A percentile compares a stretch with the other conserved stretches of the same genome.
Conservation (phyloP, 1,284 basidiomycete species). For the Volvariella surrecta region DNA sequence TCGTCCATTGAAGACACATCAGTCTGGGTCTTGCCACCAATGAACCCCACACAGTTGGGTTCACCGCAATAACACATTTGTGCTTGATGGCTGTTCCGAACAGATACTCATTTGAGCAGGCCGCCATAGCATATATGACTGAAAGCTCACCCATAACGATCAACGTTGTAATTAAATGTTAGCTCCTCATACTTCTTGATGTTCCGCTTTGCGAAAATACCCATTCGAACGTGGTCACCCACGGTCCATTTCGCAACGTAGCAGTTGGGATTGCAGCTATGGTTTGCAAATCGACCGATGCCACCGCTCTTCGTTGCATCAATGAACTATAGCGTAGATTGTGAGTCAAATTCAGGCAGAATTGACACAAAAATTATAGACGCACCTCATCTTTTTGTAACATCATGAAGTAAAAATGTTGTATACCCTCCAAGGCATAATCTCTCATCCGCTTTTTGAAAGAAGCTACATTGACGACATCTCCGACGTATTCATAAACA, state of each 20-base stretch:
- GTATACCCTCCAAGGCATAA: constrained; percentile 89
- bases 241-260: constrained; percentile 99
- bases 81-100: constrained; percentile 71
- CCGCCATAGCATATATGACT: not conserved
- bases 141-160: constrained; percentile 85
- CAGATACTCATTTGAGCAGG: not conserved
- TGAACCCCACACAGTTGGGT: constrained; percentile 90
- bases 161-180: constrained; percentile 99
- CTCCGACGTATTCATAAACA: constrained; percentile 98
- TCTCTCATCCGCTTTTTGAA: constrained; percentile 94
- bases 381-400: constrained; percentile 92
- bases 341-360: constrained; percentile 5
- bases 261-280: constrained; percentile 97
- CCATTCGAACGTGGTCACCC: constrained; percentile 90
- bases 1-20: constrained; percentile 94
- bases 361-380: constrained; percentile 1
- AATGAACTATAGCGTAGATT: constrained; percentile 61
- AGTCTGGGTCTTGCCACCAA: constrained; percentile 98
- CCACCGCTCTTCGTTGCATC: constrained; percentile 98
- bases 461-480: constrained; percentile 83
- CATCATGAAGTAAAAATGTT: constrained; percentile 99
- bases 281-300: constrained; percentile 95
- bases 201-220: constrained; percentile 88
- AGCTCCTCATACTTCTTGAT: constrained; percentile 86
- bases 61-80: constrained; percentile 97